These are phyloP conservation scores for Thamnidium elegans DNA, from an alignment of 192 early-diverging fungal species.

Conservation along the genomic window DNA sequence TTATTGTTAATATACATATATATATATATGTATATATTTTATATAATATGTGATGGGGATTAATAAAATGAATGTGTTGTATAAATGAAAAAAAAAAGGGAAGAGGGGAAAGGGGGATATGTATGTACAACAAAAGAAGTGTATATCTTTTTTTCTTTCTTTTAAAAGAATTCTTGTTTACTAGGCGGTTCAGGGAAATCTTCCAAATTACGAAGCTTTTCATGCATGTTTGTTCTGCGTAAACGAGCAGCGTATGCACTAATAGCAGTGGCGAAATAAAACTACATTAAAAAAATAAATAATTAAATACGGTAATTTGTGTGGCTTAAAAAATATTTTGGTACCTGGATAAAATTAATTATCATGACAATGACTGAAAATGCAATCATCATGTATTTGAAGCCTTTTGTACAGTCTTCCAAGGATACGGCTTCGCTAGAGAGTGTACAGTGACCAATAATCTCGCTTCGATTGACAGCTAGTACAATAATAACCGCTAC, in stretches of 20 bases:
- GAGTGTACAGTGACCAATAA: neutral
- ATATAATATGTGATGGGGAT: neutral
- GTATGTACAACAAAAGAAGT: neutral
- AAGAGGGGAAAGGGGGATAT: neutral
- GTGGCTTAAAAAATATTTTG: neutral
- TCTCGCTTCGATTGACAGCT: neutral
- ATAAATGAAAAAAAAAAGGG: neutral
- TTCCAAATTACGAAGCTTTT: constrained; percentile 31
- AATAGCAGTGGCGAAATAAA: constrained; percentile 34
- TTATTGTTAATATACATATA: no score
- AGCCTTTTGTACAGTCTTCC: constrained; percentile 4
- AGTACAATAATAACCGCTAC: constrained; percentile 21
- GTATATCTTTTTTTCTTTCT: neutral
- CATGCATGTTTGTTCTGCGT: constrained; percentile 29
- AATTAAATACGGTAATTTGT: neutral
- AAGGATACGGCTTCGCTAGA: neutral
- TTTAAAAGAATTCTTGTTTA: constrained; percentile 12
- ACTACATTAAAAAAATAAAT: constrained; percentile 12
- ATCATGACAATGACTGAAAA: constrained; percentile 10
- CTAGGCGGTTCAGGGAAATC: constrained; percentile 27
- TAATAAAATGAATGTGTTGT: neutral
- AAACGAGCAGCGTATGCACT: constrained; percentile 32
- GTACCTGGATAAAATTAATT: constrained; percentile 31
- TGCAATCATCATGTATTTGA: constrained; percentile 13
- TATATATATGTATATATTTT: no score